phyloP scores from a whole-genome alignment of 2,329 filamentous ascomycete species.

The Diplocarpon mali region DNA sequence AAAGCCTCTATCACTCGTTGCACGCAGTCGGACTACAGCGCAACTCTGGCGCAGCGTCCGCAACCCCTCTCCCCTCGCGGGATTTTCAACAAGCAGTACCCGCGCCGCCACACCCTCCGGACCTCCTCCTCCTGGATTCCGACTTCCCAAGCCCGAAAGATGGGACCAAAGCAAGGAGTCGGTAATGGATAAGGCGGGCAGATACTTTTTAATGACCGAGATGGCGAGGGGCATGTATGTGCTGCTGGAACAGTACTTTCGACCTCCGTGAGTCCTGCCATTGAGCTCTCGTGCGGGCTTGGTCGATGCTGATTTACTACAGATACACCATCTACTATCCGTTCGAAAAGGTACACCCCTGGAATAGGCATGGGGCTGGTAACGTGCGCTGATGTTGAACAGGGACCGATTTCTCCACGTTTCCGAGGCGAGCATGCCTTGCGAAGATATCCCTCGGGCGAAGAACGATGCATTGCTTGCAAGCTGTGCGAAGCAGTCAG shows the following conservation, averaged over 20 bases:
- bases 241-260: conserved; percentile 93
- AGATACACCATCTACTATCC: conserved; percentile 99
- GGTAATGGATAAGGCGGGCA: conserved; percentile 72
- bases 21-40: conserved; percentile 24
- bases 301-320: conserved; percentile 23
- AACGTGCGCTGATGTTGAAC: conserved; percentile 16
- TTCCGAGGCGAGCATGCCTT: conserved; percentile 98
- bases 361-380: neutral
- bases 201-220: conserved; percentile 92
- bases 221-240: conserved; percentile 98
- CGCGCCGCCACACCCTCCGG: conserved; percentile 56
- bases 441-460: conserved; percentile 89
- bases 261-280: conserved; percentile 70
- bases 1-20: conserved; percentile 29
- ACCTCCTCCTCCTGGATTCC: conserved; percentile 70
- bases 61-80: conserved; percentile 15
- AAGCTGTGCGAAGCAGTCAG: conserved; percentile 88
- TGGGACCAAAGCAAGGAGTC: conserved; percentile 76
- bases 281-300: conserved; percentile 13
- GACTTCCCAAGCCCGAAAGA: conserved; percentile 57
- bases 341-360: conserved; percentile 68
- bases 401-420: conserved; percentile 89
- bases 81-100: conserved; percentile 24
- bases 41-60: conserved; percentile 21
- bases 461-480: conserved; percentile 99